Base-by-base conservation (phyloP, 495 filamentous ascomycete species). In the Tuber calosporum region DNA sequence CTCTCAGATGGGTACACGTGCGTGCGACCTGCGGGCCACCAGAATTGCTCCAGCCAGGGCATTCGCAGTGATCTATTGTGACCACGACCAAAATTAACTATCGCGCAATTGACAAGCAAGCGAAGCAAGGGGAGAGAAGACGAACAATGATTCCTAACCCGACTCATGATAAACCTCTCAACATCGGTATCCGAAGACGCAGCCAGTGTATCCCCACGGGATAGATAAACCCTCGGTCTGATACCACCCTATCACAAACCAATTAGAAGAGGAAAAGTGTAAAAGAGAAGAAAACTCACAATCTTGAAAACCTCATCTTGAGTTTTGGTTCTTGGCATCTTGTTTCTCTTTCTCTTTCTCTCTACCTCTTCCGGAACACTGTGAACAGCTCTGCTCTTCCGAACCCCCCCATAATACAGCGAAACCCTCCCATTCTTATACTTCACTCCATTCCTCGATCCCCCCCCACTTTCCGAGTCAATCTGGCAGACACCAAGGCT, bases 1-100 rank as follows among this genome's bases (percentile, higher is more conserved):
- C 72, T 68, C 77, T 77, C 62, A 80, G 68, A 41, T 80, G 79
- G 9, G 69, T 58, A 66, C 79, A 80, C n/a, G 77, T 79, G 42
- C 77, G 73, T n/a, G 58, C 71, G 5, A 67, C 74, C 39, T 72
- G 69, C 22, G 72, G 45, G 8, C 72, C 76, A 4, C 45, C 58
- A 0, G 45, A 45, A 19, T 34, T 68, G 67, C 53, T 66, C 77
- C 77, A 79, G 30, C 20, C 39, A 40, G 42, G 66, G 42, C 77
- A 79, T 38, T 76, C 74, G 36, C 77, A 79, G 19, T 75, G 69
- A 53, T 79, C 76, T 78, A 39, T 36, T 22, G 26, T 17, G 19
- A 34, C 39, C n/a, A 36, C 48, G 30, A 26, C n/a, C 8, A 22
- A 5, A 37, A 34, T 78, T 66, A 78, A 68, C 43, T 8, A 37